Evolutionary conservation across 2,329 filamentous ascomycete species (phyloP).

Genomic region (Fusarium multiceps): DNA sequence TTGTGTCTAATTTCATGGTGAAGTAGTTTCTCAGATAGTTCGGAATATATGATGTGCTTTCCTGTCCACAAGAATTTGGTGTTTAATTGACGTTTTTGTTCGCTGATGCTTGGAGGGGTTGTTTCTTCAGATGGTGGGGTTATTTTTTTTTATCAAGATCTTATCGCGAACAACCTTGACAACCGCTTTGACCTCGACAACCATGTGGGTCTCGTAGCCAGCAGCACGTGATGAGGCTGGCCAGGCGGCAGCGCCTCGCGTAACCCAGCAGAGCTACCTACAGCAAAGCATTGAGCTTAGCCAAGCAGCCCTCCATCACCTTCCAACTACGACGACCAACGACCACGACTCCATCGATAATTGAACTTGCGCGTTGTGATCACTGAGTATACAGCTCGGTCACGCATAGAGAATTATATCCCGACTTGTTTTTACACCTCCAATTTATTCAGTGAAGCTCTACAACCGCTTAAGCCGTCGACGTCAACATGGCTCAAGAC

Average conservation of each 20-base stretch:
- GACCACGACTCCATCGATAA: slow-evolving; percentile 38
- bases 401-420: slow-evolving; percentile 4
- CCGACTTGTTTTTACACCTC: slow-evolving; percentile 14
- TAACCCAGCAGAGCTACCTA: slow-evolving; percentile 55
- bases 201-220: slow-evolving; percentile 1
- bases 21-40: background rate
- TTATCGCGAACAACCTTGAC: slow-evolving; percentile 43
- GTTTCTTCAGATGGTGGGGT: slow-evolving; percentile 46
- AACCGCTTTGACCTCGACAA: background rate
- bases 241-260: slow-evolving; percentile 60
- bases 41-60: background rate
- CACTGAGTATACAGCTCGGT: slow-evolving; percentile 19
- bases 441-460: slow-evolving; percentile 41
- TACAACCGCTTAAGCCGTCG: slow-evolving; percentile 46
- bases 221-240: slow-evolving; percentile 50
- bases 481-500: slow-evolving; percentile 87
- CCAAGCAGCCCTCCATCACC: slow-evolving; percentile 52
- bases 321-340: slow-evolving; percentile 50
- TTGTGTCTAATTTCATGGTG: slow-evolving; percentile 93
- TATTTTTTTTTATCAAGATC: slow-evolving; percentile 47
- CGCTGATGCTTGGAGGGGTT: slow-evolving; percentile 38
- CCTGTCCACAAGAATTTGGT: background rate
- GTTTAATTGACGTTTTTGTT: slow-evolving; percentile 1
- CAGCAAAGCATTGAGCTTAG: slow-evolving; percentile 52
- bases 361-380: slow-evolving; percentile 25